Evolutionary conservation across 306 rosid genomes (phyloP).

Genomic region (Citrullus colocynthis): DNA sequence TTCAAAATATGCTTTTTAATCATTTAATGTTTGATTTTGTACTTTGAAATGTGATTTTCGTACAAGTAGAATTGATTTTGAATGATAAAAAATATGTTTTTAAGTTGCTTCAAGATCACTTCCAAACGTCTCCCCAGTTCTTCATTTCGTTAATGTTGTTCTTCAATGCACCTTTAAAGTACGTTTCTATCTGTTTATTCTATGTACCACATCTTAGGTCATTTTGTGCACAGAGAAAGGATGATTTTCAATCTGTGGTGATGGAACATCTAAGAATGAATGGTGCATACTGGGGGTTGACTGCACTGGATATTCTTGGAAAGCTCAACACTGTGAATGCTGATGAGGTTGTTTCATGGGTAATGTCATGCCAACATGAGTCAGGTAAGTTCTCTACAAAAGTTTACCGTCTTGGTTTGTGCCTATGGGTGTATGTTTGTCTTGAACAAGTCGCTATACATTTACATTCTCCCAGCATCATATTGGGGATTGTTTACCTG

Average conservation of each 20-base stretch:
- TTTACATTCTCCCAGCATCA: background rate
- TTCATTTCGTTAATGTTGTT: background rate
- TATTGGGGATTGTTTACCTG: background rate
- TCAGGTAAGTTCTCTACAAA: conserved; percentile 33
- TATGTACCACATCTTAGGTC: background rate
- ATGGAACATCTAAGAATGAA: conserved; percentile 87
- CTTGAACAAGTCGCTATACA: background rate
- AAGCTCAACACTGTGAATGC: conserved; percentile 55
- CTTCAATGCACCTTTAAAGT: background rate
- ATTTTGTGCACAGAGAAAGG: conserved; percentile 44
- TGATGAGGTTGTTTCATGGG: conserved; percentile 62
- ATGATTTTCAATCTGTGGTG: conserved; percentile 59
- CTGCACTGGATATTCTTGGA: conserved; percentile 61
- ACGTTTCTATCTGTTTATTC: background rate
- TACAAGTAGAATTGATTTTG: background rate
- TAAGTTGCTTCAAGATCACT: background rate
- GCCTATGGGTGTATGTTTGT: background rate
- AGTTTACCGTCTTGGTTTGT: background rate
- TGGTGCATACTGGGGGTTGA: conserved; percentile 90
- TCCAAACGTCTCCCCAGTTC: too few species aligned
- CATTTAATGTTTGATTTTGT: too few species aligned
- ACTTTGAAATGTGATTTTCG: too few species aligned
- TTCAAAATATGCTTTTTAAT: too few species aligned
- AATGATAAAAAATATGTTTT: background rate
- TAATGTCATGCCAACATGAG: conserved; percentile 62